Conservation (phyloP, 805 yeast genomes). For the Spathaspora boniae region DNA sequence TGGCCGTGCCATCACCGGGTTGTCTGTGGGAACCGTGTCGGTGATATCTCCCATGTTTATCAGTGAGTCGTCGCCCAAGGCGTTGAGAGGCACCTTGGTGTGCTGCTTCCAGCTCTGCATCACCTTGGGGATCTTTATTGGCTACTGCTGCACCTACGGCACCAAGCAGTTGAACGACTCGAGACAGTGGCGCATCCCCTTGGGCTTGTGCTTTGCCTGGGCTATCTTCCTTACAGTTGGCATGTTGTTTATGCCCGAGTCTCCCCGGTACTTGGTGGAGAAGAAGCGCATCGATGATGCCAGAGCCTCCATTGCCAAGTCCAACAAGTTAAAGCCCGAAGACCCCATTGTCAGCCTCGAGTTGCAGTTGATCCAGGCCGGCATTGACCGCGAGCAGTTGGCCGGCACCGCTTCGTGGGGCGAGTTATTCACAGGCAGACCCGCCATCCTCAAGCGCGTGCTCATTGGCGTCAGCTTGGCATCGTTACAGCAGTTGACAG, state of each 20-base stretch:
- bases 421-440: constrained; percentile 61
- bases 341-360: constrained; percentile 54
- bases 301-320: constrained; percentile 48
- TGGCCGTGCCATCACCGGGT: constrained; percentile 64
- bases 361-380: constrained; percentile 52
- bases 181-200: constrained; percentile 66
- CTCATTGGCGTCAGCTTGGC: constrained; percentile 57
- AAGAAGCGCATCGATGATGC: constrained; percentile 51
- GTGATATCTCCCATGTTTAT: constrained; percentile 66
- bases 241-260: constrained; percentile 63
- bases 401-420: constrained; percentile 68
- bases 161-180: constrained; percentile 47
- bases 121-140: constrained; percentile 68
- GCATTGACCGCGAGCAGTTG: constrained; percentile 55
- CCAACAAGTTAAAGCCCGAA: constrained; percentile 54
- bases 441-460: constrained; percentile 55
- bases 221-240: constrained; percentile 47
- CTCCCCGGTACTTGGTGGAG: constrained; percentile 62
- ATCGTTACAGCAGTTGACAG: constrained; percentile 58
- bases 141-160: constrained; percentile 65
- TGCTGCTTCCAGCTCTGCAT: constrained; percentile 68
- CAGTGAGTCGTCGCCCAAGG: constrained; percentile 68
- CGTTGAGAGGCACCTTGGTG: constrained; percentile 67
- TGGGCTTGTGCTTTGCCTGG: constrained; percentile 55
- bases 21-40: constrained; percentile 70